These are phyloP conservation scores for Paratinospora sagittata DNA, from an alignment of 164 flowering plant species.

Conservation along the genomic window DNA sequence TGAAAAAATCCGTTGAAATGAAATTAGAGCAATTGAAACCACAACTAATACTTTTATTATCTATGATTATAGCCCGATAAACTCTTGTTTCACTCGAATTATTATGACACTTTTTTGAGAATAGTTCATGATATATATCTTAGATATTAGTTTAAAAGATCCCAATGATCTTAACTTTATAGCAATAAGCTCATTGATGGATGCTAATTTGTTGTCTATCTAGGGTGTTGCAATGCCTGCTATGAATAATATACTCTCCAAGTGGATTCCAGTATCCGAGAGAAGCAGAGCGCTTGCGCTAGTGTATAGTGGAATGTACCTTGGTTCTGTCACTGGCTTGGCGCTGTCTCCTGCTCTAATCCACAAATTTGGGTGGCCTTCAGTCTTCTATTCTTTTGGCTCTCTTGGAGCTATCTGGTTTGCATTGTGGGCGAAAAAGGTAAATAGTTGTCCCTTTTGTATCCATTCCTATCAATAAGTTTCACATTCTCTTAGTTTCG, in stretches of 20 bases:
- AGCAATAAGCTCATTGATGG: slow-evolving; percentile 1
- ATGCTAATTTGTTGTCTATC: slow-evolving; percentile 15
- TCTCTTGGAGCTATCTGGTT: slow-evolving; percentile 97
- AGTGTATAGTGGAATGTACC: slow-evolving; percentile 98
- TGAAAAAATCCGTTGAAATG: not conserved
- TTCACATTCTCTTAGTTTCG: not conserved
- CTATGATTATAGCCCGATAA: not conserved
- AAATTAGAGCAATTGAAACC: not conserved
- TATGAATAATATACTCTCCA: slow-evolving; percentile 90
- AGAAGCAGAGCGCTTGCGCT: slow-evolving; percentile 98
- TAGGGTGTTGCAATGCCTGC: slow-evolving; percentile 99
- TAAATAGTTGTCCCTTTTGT: slow-evolving; percentile 25
- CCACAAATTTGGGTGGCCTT: slow-evolving; percentile 92
- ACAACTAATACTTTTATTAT: not conserved
- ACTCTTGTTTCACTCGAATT: no score
- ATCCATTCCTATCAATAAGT: not conserved
- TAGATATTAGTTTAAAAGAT: no score
- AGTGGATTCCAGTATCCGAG: slow-evolving; percentile 98
- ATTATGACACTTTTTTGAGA: no score
- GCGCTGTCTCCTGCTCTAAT: slow-evolving; percentile 82
- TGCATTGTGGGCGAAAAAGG: slow-evolving; percentile 81
- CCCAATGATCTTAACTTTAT: no score
- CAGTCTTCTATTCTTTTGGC: slow-evolving; percentile 92
- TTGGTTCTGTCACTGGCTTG: slow-evolving; percentile 93
- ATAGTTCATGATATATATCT: no score